A percentile compares a stretch with the other conserved stretches of the same genome.
phyloP scores from a whole-genome alignment of 2,329 filamentous ascomycete genomes.

The Colletotrichum filicis region DNA sequence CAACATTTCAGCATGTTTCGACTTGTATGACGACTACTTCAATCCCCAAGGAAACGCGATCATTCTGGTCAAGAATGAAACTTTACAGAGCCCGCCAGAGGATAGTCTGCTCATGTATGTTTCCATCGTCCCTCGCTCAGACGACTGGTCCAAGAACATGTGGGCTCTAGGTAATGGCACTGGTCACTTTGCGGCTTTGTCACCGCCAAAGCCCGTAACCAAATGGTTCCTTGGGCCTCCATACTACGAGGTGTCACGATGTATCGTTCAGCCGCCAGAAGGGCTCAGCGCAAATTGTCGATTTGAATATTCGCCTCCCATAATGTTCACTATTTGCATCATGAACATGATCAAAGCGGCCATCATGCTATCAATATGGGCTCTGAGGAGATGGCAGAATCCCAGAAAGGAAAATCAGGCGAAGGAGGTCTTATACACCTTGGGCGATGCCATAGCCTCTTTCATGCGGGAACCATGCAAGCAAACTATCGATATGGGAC shows the following conservation, averaged over 20 bases:
- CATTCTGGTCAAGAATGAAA: slow-evolving; percentile 1
- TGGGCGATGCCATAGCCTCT: slow-evolving; percentile 8
- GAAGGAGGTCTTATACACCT: neutral
- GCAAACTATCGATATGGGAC: neutral
- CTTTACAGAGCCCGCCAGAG: neutral
- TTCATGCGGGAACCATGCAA: slow-evolving; percentile 5
- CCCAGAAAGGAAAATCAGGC: neutral
- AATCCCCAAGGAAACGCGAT: slow-evolving; percentile 3
- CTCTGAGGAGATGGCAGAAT: neutral
- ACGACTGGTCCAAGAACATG: slow-evolving; percentile 18
- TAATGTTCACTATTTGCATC: neutral
- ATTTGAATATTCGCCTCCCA: neutral
- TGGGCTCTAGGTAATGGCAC: slow-evolving; percentile 12
- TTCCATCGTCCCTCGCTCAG: slow-evolving; percentile 6
- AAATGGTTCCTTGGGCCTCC: slow-evolving; percentile 5
- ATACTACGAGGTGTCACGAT: neutral
- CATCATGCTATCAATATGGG: slow-evolving; percentile 9
- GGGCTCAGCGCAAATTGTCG: neutral
- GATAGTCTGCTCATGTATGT: slow-evolving; percentile 16
- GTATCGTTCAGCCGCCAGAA: neutral
- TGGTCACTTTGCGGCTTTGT: neutral
- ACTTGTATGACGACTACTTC: slow-evolving; percentile 8
- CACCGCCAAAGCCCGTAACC: neutral
- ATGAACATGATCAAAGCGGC: slow-evolving; percentile 4
- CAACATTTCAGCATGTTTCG: neutral